These are phyloP conservation scores for Ceratocystis huliohia DNA, from an alignment of 2,329 filamentous ascomycete genomes.

Conservation along the genomic window DNA sequence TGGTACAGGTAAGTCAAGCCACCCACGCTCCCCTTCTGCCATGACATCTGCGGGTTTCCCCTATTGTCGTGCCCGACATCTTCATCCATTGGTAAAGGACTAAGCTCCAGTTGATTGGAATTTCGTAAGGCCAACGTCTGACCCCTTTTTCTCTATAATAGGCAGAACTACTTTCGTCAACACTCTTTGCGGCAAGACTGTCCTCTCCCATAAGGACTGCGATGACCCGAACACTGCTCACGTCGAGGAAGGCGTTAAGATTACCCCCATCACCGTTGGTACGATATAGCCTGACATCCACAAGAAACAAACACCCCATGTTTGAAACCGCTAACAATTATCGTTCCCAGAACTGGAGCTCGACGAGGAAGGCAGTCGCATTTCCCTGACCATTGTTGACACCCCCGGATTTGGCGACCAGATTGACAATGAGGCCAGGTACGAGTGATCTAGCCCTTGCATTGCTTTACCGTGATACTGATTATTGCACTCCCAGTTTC, in stretches of 20 bases:
- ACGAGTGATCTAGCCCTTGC: conserved; percentile 26
- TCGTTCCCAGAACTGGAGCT: conserved; percentile 64
- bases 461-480: background rate
- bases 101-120: too few species aligned
- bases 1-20: conserved; percentile 65
- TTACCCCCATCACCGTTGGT: conserved; percentile 98
- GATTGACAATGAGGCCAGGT: conserved; percentile 98
- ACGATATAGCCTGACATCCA: conserved; percentile 23
- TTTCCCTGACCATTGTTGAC: conserved; percentile 96
- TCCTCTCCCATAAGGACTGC: conserved; percentile 80
- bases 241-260: conserved; percentile 92
- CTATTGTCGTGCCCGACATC: too few species aligned
- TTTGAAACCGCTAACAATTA: conserved; percentile 2
- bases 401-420: conserved; percentile 97
- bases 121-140: conserved; percentile 6
- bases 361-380: conserved; percentile 95
- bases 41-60: background rate
- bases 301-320: background rate
- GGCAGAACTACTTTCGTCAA: conserved; percentile 98
- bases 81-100: too few species aligned
- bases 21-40: conserved; percentile 20
- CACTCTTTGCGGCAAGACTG: conserved; percentile 91
- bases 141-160: conserved; percentile 29
- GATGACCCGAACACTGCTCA: conserved; percentile 84
- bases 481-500: conserved; percentile 48